These are phyloP conservation scores for Gliomastix tumulicola DNA, from an alignment of 2,329 filamentous ascomycete species.

Conservation along the genomic window DNA sequence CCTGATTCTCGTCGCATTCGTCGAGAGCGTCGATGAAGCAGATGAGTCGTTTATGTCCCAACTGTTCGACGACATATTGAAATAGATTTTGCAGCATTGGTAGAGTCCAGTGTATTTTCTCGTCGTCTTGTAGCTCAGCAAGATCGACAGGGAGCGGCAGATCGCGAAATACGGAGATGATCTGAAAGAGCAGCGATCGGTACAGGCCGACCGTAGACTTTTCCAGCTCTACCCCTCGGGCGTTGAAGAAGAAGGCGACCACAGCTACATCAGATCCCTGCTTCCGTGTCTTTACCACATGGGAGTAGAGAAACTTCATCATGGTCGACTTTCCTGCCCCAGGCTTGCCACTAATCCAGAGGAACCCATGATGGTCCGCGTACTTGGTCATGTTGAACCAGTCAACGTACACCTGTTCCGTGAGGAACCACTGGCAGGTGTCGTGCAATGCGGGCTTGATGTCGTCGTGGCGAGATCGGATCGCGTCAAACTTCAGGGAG, in stretches of 20 bases:
- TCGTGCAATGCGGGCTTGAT: constrained; percentile 3
- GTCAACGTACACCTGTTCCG: constrained; percentile 14
- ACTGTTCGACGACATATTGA: neutral
- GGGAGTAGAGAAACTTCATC: constrained; percentile 31
- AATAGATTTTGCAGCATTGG: constrained; percentile 4
- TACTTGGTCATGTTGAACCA: constrained; percentile 23
- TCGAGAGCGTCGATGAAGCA: constrained; percentile 1
- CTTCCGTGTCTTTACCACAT: constrained; percentile 1
- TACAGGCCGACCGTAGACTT: constrained; percentile 40
- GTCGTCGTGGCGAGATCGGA: neutral
- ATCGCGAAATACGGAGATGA: constrained; percentile 23
- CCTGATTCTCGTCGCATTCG: neutral
- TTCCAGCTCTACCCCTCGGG: constrained; percentile 31
- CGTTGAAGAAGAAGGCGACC: constrained; percentile 44
- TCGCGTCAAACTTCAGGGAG: neutral
- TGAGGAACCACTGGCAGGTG: constrained; percentile 11
- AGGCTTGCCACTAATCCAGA: constrained; percentile 41
- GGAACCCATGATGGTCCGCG: constrained; percentile 24
- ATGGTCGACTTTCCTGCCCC: constrained; percentile 37
- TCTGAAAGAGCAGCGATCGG: constrained; percentile 36
- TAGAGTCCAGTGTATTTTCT: too few relatives aligned
- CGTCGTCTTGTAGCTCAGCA: too few relatives aligned
- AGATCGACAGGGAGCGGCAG: too few relatives aligned
- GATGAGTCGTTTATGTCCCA: neutral
- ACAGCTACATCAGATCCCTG: constrained; percentile 31